Evolutionary conservation across 1,139 yeast species (phyloP), one percentile per base, ranked within the genome.

Genomic region (Geotrichum restrictum): DNA sequence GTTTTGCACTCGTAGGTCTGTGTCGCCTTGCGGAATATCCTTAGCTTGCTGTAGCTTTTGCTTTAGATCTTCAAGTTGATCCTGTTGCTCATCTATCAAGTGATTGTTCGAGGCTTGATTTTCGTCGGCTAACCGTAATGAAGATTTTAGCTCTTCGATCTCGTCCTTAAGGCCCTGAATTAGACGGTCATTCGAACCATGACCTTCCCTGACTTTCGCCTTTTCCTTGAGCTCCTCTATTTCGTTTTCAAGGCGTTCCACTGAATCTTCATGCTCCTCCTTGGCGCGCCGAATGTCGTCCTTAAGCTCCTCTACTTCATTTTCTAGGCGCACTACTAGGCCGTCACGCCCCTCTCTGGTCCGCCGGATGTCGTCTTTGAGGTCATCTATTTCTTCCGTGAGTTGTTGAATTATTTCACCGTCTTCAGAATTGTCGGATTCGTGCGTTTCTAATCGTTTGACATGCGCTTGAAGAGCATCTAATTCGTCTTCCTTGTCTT

Each of bases 241-340:
- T 46, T 63, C 63, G 1, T 54, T 56, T 44, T 68, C 67, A 53
- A 63, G 56, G 31, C 62, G 58, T 47, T 60, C 54, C 19, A 52
- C 49, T 21, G 42, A 49, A 50, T 34, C 14, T 2, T 43, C 38
- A 14, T 43, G 39, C 16, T 27, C 47, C 13, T 52, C 58, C 34
- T 42, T 57, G 43, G 44, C 61, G 31, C 60, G 56, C 24, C 56
- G 44, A 19, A 66, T 34, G 13, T 61, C 51, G 18, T 34, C 56
- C 24, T 62, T 63, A 24, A 66, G 50, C 13, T 61, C 62, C 19
- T 60, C 55, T 18, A 54, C 36, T 41, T 57, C 52, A 5, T 37
- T 24, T 10, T 18, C n/a, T 3, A 37, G 49, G 7, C 31, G 43
- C 7, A 3, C 43, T 1, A 6, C 42, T 22, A 50, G 46, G 14